Base-by-base conservation (phyloP, 2,329 filamentous ascomycete species). In the Ambrosiella beaveri region DNA sequence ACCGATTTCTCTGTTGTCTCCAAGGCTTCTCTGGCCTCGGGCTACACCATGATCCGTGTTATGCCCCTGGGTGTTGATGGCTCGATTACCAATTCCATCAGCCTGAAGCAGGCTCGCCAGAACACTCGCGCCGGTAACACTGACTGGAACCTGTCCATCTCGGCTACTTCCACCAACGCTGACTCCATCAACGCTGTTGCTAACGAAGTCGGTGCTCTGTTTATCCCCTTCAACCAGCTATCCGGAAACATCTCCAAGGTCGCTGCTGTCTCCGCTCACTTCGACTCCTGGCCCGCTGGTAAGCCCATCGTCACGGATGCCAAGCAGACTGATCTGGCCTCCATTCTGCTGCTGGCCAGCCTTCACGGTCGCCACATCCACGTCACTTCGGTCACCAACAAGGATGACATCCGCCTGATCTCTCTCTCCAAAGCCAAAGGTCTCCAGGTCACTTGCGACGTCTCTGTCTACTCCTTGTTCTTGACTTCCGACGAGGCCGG, bases 181-280 rank as follows among this genome's bases (percentile, higher is more conserved):
- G 80, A 85, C 63, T 83, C 88, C 70, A 84, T 90, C 66, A 83
- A 81, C 65, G 77, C 83, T 63, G 77, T 89, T 58, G 81, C 82
- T 15, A 75, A 78, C 54, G 85, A 89, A 63, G 86, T 90, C 58
- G 86, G 86, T 36, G 88, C 86, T 17, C 75, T 90, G 49, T 90
- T 88, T 72, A 86, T 90, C 62, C 86, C 86, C 12, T 90, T 90
- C 75, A 88, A 90, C 70, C 79, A 87, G 68, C 73, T 89, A 35
- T 86, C 84, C 61, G 85, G 85, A 64, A 90, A 89, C 69, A 88
- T 90, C 68, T 88, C 81, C 76, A 88, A 88, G 73, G 86, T 89
- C 51, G 84, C 86, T 17, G 81, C 85, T 8, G 84, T 89, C 62
- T 87, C 84, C 57, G 80, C 82, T 61, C 86, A 90, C 72, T 90